phyloP scores from a whole-genome alignment of 768 basidiomycete species.

The Tephrocybe rancida region DNA sequence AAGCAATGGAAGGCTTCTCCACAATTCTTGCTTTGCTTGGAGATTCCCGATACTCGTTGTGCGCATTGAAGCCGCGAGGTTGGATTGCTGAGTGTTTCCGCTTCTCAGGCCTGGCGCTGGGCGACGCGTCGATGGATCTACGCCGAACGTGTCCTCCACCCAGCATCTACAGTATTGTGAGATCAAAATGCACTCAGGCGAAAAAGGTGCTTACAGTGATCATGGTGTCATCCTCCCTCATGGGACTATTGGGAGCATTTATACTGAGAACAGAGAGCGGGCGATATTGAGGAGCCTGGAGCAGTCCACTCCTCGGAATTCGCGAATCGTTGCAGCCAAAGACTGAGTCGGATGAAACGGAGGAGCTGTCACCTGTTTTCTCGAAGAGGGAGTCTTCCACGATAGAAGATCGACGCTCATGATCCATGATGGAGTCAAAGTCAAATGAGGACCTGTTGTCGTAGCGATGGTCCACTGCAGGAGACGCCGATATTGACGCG shows the following conservation, averaged over 20 bases:
- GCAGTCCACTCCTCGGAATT: constrained; percentile 32
- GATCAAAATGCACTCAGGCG: not conserved
- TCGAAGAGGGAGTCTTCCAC: constrained; percentile 49
- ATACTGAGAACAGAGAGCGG: constrained; percentile 68
- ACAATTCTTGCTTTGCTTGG: constrained; percentile 52
- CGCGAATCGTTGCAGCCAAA: constrained; percentile 55
- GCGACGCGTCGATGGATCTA: constrained; percentile 71
- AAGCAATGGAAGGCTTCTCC: constrained; percentile 69
- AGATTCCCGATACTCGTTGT: constrained; percentile 34
- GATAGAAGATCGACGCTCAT: constrained; percentile 38
- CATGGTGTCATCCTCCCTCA: constrained; percentile 80
- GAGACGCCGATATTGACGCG: constrained; percentile 67
- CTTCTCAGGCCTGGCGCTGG: constrained; percentile 67
- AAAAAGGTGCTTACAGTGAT: constrained; percentile 55
- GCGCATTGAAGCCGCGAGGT: constrained; percentile 24
- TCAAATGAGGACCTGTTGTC: constrained; percentile 51
- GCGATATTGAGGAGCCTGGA: constrained; percentile 56
- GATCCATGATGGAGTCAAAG: constrained; percentile 70
- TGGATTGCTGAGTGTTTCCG: constrained; percentile 52
- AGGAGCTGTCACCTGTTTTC: constrained; percentile 54
- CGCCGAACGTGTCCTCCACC: constrained; percentile 78
- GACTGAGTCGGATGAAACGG: constrained; percentile 58
- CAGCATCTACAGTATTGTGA: constrained; percentile 58
- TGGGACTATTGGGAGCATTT: constrained; percentile 47
- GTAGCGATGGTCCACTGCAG: constrained; percentile 31